Evolutionary conservation across 1,284 basidiomycete genomes (phyloP).

Genomic region (Puccinia horiana): DNA sequence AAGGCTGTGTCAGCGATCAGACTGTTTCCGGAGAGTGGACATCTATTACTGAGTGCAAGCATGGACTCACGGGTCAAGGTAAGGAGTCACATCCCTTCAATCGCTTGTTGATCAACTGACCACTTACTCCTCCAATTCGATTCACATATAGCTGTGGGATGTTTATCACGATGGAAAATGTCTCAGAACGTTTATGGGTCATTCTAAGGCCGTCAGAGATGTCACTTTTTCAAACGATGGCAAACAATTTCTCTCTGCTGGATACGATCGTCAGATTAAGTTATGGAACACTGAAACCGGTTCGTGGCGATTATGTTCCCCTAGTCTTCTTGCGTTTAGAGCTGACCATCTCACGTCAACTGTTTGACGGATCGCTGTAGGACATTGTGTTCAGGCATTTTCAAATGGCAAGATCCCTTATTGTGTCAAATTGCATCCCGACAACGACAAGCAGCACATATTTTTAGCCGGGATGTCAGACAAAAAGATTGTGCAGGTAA

Average conservation of each 20-base stretch:
- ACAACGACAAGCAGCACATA: slow-evolving; percentile 90
- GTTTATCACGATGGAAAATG: slow-evolving; percentile 96
- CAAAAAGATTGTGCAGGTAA: slow-evolving; percentile 80
- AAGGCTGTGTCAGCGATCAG: slow-evolving; percentile 92
- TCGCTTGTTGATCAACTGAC: neutral
- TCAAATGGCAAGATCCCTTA: slow-evolving; percentile 95
- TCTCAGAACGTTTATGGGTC: slow-evolving; percentile 93
- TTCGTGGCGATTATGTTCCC: neutral
- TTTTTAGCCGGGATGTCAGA: slow-evolving; percentile 99
- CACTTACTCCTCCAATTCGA: no score
- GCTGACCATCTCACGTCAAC: neutral
- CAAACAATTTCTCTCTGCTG: slow-evolving; percentile 82
- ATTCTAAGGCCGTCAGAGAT: slow-evolving; percentile 94
- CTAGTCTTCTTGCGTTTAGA: neutral
- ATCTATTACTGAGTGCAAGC: slow-evolving; percentile 86
- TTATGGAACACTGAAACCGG: slow-evolving; percentile 98
- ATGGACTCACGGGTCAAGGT: slow-evolving; percentile 99
- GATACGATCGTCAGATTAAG: slow-evolving; percentile 95
- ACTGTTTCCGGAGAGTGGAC: slow-evolving; percentile 87
- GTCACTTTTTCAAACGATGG: slow-evolving; percentile 93
- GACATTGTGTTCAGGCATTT: slow-evolving; percentile 91
- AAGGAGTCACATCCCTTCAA: slow-evolving; percentile 53
- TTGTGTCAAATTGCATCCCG: slow-evolving; percentile 91
- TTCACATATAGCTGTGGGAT: slow-evolving; percentile 81
- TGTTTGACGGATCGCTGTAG: slow-evolving; percentile 51